These are phyloP conservation scores for Blastobotrys illinoisensis DNA, from an alignment of 1,139 yeast species.

Conservation along the genomic window DNA sequence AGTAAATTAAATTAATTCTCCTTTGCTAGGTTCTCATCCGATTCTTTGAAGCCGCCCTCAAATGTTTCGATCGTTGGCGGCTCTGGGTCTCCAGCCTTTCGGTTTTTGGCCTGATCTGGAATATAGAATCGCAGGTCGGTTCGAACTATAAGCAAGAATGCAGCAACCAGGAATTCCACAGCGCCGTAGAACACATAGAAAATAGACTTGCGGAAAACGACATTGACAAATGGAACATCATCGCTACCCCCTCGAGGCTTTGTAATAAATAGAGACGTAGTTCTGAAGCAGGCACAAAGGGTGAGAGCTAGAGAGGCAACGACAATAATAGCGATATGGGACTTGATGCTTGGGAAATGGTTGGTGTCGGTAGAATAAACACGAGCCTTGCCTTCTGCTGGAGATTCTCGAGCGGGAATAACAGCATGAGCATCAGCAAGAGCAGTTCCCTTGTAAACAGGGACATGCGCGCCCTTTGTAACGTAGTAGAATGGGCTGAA, in stretches of 20 bases:
- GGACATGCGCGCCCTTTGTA: constrained; percentile 22
- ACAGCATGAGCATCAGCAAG: not conserved
- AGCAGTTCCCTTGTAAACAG: not conserved
- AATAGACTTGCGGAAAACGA: constrained; percentile 47
- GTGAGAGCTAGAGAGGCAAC: constrained; percentile 49
- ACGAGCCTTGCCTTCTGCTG: constrained; percentile 9
- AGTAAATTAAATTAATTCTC: constrained; percentile 1
- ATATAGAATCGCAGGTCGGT: constrained; percentile 74
- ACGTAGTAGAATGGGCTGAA: constrained; percentile 45
- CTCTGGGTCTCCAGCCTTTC: not conserved
- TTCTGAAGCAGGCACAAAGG: constrained; percentile 51
- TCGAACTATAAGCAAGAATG: constrained; percentile 54
- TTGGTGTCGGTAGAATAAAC: constrained; percentile 3
- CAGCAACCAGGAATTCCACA: constrained; percentile 51
- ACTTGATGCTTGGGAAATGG: constrained; percentile 7
- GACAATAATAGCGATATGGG: constrained; percentile 37
- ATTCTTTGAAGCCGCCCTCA: not conserved
- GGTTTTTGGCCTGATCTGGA: constrained; percentile 44
- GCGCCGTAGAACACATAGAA: constrained; percentile 67
- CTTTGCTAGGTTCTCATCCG: not conserved
- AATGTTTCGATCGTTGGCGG: not conserved
- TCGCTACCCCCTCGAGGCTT: constrained; percentile 28
- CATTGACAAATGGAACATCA: constrained; percentile 29
- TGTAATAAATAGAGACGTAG: constrained; percentile 46
- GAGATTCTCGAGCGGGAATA: constrained; percentile 5